Evolutionary conservation across 108 stramenopile species (phyloP).

Genomic region (Nannochloropsis granulata): DNA sequence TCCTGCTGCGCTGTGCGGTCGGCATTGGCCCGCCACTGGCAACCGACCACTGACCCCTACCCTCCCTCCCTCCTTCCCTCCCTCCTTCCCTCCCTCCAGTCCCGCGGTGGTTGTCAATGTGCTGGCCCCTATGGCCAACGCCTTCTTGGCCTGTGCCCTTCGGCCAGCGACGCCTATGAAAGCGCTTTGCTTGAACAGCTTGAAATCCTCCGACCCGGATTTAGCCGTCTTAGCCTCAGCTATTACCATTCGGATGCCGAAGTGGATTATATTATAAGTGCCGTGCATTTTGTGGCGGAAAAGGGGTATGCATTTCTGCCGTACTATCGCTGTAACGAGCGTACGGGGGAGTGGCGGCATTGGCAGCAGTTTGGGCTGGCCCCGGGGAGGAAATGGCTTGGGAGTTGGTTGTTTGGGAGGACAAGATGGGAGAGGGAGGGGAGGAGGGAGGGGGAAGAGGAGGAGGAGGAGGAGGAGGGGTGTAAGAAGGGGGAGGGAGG

Average conservation of each 20-base stretch:
- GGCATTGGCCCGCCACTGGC: no score
- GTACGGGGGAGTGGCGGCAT: slow-evolving; percentile 36
- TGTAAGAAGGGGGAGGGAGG: not conserved
- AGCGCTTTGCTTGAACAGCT: slow-evolving; percentile 57
- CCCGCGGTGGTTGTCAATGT: slow-evolving; percentile 37
- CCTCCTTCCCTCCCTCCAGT: not conserved
- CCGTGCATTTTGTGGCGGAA: slow-evolving; percentile 69
- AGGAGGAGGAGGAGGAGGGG: not conserved
- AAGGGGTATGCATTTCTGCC: slow-evolving; percentile 73
- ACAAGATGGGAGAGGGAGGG: not conserved
- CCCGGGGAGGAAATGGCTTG: slow-evolving; percentile 8
- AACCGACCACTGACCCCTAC: not conserved
- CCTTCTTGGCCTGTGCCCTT: slow-evolving; percentile 21
- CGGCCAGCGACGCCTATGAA: slow-evolving; percentile 42
- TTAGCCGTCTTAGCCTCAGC: slow-evolving; percentile 67
- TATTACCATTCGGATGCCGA: slow-evolving; percentile 54
- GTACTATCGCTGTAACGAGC: slow-evolving; percentile 51
- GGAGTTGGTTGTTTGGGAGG: not conserved
- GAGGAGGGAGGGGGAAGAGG: not conserved
- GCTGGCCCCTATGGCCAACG: slow-evolving; percentile 36
- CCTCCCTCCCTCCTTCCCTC: not conserved
- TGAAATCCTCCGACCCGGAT: slow-evolving; percentile 51
- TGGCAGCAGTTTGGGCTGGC: slow-evolving; percentile 1
- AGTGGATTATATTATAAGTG: slow-evolving; percentile 66
- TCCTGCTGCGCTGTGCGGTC: no score